Evolutionary conservation across 805 yeast species (phyloP), one percentile per base, ranked within the genome.

Genomic region (Starmerella etchellsii): DNA sequence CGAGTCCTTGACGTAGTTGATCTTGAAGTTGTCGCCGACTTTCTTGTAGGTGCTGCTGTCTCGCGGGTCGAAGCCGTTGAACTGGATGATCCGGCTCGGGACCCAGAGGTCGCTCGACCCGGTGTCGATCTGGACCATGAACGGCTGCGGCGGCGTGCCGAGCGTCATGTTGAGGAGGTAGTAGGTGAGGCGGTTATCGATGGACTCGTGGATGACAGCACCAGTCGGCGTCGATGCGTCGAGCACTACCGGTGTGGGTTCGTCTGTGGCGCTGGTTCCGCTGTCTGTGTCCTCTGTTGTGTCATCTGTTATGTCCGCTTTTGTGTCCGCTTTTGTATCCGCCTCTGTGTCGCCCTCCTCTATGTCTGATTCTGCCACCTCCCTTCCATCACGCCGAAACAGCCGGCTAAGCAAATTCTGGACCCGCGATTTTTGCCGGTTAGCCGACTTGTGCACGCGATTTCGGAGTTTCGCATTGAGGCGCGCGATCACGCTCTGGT

Each of bases 81-180:
- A 50, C 34, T 46, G 50, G 25, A 53, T 42, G 18, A 40, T 28
- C 4, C 43, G 30, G 14, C 51, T 39, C 0, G 57, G 56, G 3
- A 54, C 51, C 57, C 57, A 55, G 23, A 42, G 44, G 40, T 59
- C 63, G 27, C 58, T 54, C 0, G 85, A 77, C 2, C 88, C 91
- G 1, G 87, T 81, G 50, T 81, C 91, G n/a, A 81, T 61, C 36
- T 76, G 64, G 6, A 79, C 75, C 14, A 65, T 64, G 23, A 80
- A 67, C 3, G 61, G 52, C 47, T 74, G 76, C 1, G 64, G 54
- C 1, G 74, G 68, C 0, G 81, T 68, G 4, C 88, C 88, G 9
- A 52, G 22, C 36, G 54, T 38, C 49, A 59, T 32, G 44, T 55
- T 57, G 41, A 57, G 40, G 2, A 58, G 49, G 38, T 58, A 59